Evolutionary conservation across 192 early-diverging fungal species (phyloP).

Genomic region (Physocladia obscura): DNA sequence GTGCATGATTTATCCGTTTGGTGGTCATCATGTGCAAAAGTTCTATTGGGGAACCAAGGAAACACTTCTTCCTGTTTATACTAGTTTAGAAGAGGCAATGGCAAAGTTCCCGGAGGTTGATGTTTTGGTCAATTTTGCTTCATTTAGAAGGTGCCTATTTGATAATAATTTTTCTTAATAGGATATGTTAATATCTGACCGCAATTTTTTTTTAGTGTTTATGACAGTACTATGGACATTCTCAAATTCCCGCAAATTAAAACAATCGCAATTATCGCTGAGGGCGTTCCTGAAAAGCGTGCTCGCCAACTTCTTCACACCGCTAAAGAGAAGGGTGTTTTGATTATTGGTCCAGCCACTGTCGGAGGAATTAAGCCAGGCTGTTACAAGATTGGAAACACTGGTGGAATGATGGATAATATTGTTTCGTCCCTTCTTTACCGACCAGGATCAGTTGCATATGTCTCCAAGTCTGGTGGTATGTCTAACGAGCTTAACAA

Average conservation of each 20-base stretch:
- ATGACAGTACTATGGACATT: constrained; percentile 88
- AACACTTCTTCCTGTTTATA: constrained; percentile 92
- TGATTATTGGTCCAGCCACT: constrained; percentile 96
- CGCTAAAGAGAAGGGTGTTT: constrained; percentile 74
- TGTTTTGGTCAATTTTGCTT: constrained; percentile 97
- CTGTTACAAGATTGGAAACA: constrained; percentile 99
- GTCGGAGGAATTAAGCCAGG: constrained; percentile 99
- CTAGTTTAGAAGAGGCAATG: constrained; percentile 79
- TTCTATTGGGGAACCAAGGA: constrained; percentile 99
- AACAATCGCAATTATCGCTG: constrained; percentile 96
- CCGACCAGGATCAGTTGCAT: constrained; percentile 92
- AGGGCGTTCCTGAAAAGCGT: constrained; percentile 96
- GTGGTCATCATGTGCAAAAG: constrained; percentile 97
- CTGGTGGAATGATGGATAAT: constrained; percentile 99
- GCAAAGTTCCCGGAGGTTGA: constrained; percentile 88
- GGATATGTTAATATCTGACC: not conserved
- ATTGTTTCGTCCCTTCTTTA: constrained; percentile 97
- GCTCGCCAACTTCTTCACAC: constrained; percentile 87
- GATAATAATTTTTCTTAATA: not conserved
- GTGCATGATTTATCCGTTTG: constrained; percentile 99
- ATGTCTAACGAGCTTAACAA: constrained; percentile 99
- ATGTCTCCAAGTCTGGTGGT: constrained; percentile 98
- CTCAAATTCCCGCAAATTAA: constrained; percentile 81
- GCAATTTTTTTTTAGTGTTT: constrained; percentile 64
- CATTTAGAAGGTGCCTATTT: constrained; percentile 71